These are phyloP conservation scores for Cardamine occulta DNA, from an alignment of 345 rosid species.

Conservation along the genomic window DNA sequence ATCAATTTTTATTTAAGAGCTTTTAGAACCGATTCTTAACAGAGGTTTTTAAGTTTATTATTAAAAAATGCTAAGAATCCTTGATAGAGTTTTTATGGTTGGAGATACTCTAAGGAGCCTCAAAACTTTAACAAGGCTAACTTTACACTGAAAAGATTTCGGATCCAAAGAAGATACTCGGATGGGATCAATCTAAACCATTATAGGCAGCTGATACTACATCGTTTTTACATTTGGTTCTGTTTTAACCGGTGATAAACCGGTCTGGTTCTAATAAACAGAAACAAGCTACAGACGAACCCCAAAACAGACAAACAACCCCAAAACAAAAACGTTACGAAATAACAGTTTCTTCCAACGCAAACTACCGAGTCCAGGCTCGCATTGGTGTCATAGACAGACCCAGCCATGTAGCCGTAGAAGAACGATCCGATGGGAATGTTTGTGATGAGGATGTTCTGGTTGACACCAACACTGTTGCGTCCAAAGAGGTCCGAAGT, in stretches of 20 bases:
- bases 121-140: not conserved
- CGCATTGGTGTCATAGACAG: slow-evolving; percentile 63
- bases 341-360: slow-evolving; percentile 79
- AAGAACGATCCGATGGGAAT: slow-evolving; percentile 82
- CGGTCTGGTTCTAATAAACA: slow-evolving; percentile 76
- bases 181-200: slow-evolving; percentile 8
- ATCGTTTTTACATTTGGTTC: slow-evolving; percentile 36
- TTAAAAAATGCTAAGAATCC: no score
- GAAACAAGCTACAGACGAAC: slow-evolving; percentile 58
- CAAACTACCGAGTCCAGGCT: slow-evolving; percentile 50
- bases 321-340: slow-evolving; percentile 71
- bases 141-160: not conserved
- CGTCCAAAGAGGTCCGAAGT: slow-evolving; percentile 89
- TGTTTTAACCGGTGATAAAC: slow-evolving; percentile 73
- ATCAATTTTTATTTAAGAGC: no score
- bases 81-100: no score
- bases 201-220: not conserved
- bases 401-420: slow-evolving; percentile 81
- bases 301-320: slow-evolving; percentile 78
- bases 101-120: no score
- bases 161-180: not conserved
- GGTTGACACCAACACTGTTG: slow-evolving; percentile 73
- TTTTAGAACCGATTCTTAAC: no score
- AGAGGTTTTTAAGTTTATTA: no score
- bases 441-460: slow-evolving; percentile 87